phyloP scores from a whole-genome alignment of 164 flowering plant species.

The Warburgia ugandensis region DNA sequence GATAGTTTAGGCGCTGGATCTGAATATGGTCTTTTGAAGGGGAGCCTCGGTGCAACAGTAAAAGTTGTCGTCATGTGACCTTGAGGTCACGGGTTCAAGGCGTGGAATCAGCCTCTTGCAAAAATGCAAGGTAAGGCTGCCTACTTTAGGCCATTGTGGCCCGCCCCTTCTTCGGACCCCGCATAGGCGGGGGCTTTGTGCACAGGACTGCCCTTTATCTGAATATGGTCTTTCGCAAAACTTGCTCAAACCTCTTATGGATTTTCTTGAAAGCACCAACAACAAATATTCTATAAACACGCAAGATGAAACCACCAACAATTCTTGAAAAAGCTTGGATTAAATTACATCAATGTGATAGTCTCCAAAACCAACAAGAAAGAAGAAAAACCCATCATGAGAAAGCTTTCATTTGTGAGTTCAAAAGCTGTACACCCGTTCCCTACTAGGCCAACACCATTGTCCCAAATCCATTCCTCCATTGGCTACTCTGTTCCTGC shows the following conservation, averaged over 20 bases:
- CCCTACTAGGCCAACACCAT: slow-evolving; percentile 63
- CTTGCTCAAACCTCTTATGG: slow-evolving; percentile 39
- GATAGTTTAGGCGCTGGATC: slow-evolving; percentile 22
- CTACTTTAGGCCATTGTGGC: no score
- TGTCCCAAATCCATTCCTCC: slow-evolving; percentile 37
- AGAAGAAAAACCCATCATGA: slow-evolving; percentile 25
- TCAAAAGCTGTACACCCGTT: slow-evolving; percentile 30
- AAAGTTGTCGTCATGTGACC: no score
- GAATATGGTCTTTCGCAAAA: no score
- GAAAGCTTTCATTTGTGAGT: slow-evolving; percentile 44
- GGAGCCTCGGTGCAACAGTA: no score
- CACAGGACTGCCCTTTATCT: no score
- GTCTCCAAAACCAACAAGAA: no score
- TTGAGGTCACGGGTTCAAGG: no score
- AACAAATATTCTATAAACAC: slow-evolving; percentile 46
- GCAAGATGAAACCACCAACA: slow-evolving; percentile 13
- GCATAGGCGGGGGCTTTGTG: no score
- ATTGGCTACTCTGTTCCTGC: slow-evolving; percentile 41
- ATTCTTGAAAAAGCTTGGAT: slow-evolving; percentile 40
- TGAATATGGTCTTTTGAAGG: no score
- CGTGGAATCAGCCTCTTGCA: no score
- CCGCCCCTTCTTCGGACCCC: no score
- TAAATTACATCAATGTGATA: slow-evolving; percentile 21
- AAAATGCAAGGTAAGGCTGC: no score
- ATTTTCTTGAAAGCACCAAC: slow-evolving; percentile 37